Evolutionary conservation across 2,329 filamentous ascomycete genomes (phyloP).

Genomic region (Curvularia hawaiiensis): DNA sequence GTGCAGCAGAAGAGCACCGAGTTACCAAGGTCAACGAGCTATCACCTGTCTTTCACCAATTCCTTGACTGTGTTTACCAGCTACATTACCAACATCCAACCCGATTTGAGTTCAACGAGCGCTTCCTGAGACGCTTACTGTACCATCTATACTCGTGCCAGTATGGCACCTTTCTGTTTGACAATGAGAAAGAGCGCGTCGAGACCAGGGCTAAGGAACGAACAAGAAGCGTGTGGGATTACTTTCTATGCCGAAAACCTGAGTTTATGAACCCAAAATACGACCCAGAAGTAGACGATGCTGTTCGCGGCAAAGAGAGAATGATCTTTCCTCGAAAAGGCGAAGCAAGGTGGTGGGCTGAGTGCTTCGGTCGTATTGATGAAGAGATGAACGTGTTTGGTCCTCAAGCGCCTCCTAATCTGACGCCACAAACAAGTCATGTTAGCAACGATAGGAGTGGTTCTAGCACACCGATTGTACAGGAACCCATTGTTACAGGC

Average conservation of each 20-base stretch:
- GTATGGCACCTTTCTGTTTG: slow-evolving; percentile 95
- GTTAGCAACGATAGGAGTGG: slow-evolving; percentile 31
- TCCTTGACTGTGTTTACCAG: slow-evolving; percentile 93
- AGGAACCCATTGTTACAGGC: slow-evolving; percentile 44
- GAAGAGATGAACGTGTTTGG: slow-evolving; percentile 83
- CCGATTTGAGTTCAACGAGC: slow-evolving; percentile 95
- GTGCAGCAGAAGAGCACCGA: slow-evolving; percentile 62
- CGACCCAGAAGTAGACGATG: slow-evolving; percentile 75
- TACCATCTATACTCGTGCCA: slow-evolving; percentile 97
- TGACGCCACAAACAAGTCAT: slow-evolving; percentile 38
- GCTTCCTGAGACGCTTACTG: slow-evolving; percentile 84
- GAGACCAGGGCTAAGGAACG: slow-evolving; percentile 71
- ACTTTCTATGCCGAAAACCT: slow-evolving; percentile 79
- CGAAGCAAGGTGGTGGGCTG: slow-evolving; percentile 92
- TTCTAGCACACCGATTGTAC: slow-evolving; percentile 32
- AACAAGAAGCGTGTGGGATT: slow-evolving; percentile 92
- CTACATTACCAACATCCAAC: slow-evolving; percentile 82
- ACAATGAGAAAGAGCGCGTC: slow-evolving; percentile 86
- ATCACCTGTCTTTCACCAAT: slow-evolving; percentile 96
- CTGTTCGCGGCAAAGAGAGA: slow-evolving; percentile 77
- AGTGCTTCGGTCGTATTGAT: slow-evolving; percentile 83
- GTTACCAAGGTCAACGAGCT: slow-evolving; percentile 87
- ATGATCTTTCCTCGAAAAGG: slow-evolving; percentile 79
- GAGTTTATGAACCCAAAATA: slow-evolving; percentile 87
- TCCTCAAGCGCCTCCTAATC: slow-evolving; percentile 30